These are phyloP conservation scores for Medicago truncatula DNA, from an alignment of 306 rosid species.

Conservation along the genomic window MtrunA17r5.0-ANR NC_053044.1:38881501-38882000, in stretches of 20 bases:
- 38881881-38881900: too few relatives aligned
- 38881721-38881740: constrained; percentile 34
- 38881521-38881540: too few relatives aligned
- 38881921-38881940: too few relatives aligned
- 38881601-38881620: background rate
- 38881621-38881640: background rate
- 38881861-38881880: too few relatives aligned
- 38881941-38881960: too few relatives aligned
- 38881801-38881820: background rate
- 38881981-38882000: too few relatives aligned
- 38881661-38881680: background rate
- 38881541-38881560: too few relatives aligned
- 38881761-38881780: constrained; percentile 14
- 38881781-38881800: constrained; percentile 18
- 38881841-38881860: too few relatives aligned
- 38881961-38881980: too few relatives aligned
- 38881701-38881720: background rate
- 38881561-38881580: background rate
- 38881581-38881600: background rate
- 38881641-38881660: background rate
- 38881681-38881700: background rate
- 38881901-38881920: too few relatives aligned
- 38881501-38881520: too few relatives aligned
- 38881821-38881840: too few relatives aligned
- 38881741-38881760: background rate